A percentile compares a stretch with the other conserved stretches of the same genome.
These are phyloP conservation scores for Penicillium daleae DNA, from an alignment of 495 filamentous ascomycete species.

Conservation along the genomic window DNA sequence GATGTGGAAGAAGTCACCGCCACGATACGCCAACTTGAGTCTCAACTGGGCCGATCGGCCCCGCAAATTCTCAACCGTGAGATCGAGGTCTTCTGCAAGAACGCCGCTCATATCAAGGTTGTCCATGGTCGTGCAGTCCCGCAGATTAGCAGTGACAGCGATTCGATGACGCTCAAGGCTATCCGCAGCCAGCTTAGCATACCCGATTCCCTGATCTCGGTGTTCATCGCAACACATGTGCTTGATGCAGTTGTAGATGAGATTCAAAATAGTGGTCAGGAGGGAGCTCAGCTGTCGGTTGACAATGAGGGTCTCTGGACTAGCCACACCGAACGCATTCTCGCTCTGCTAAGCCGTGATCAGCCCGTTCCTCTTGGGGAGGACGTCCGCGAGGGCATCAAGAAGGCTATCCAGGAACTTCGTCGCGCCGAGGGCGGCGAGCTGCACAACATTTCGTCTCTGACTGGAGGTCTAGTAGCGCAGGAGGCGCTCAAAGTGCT, in stretches of 20 bases:
- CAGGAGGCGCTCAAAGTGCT: conserved; percentile 97
- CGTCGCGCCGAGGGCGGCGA: conserved; percentile 81
- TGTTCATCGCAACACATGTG: conserved; percentile 76
- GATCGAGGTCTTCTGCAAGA: conserved; percentile 94
- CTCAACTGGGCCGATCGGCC: conserved; percentile 49
- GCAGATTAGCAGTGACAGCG: conserved; percentile 40
- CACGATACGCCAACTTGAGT: conserved; percentile 65
- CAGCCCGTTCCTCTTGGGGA: conserved; percentile 49
- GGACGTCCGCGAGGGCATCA: conserved; percentile 43
- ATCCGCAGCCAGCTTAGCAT: conserved; percentile 40
- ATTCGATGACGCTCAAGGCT: conserved; percentile 36
- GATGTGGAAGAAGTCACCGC: conserved; percentile 78
- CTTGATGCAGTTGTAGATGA: conserved; percentile 56
- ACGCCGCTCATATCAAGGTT: conserved; percentile 89
- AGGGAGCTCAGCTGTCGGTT: conserved; percentile 27
- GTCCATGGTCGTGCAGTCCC: conserved; percentile 66
- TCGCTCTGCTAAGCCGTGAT: conserved; percentile 49
- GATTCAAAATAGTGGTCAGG: conserved; percentile 30
- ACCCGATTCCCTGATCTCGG: conserved; percentile 67
- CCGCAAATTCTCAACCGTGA: conserved; percentile 67
- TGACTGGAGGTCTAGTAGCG: conserved; percentile 89
- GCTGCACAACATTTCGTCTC: conserved; percentile 90
- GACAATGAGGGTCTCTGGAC: conserved; percentile 43
- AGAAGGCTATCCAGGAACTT: conserved; percentile 64
- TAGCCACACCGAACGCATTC: conserved; percentile 48